These are phyloP conservation scores for Lactarius deliciosus DNA, from an alignment of 768 basidiomycete genomes.

Conservation along the genomic window DNA sequence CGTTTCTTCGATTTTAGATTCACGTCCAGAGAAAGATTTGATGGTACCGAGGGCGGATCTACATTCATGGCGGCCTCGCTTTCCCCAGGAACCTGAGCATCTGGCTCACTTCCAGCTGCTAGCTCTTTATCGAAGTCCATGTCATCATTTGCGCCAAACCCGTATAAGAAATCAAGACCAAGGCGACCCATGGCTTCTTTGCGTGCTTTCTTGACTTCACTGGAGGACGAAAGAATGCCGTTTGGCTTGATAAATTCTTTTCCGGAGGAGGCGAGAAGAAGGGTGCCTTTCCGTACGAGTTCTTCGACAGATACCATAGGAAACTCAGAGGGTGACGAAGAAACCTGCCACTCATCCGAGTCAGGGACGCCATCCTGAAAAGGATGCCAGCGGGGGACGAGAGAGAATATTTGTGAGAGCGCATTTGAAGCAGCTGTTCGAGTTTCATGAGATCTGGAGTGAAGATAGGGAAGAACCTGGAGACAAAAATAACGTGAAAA, in stretches of 20 bases:
- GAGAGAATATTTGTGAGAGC: slow-evolving; percentile 80
- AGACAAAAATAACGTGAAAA: slow-evolving; percentile 2
- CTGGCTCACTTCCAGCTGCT: slow-evolving; percentile 48
- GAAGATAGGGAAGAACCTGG: slow-evolving; percentile 87
- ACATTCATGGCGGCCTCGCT: slow-evolving; percentile 42
- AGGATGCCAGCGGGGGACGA: slow-evolving; percentile 81
- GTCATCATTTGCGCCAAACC: slow-evolving; percentile 66
- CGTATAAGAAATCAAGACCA: slow-evolving; percentile 83
- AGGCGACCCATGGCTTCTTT: slow-evolving; percentile 87
- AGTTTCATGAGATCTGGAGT: slow-evolving; percentile 91
- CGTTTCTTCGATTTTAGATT: slow-evolving; percentile 33
- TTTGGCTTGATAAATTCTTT: slow-evolving; percentile 83
- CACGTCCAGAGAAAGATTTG: slow-evolving; percentile 45
- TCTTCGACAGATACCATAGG: slow-evolving; percentile 75
- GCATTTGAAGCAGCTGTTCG: slow-evolving; percentile 87
- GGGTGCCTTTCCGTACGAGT: slow-evolving; percentile 69
- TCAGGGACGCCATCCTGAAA: slow-evolving; percentile 37
- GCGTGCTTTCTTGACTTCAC: slow-evolving; percentile 83
- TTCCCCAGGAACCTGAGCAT: slow-evolving; percentile 39
- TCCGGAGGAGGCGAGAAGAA: slow-evolving; percentile 89
- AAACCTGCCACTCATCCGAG: slow-evolving; percentile 30
- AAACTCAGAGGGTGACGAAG: slow-evolving; percentile 53
- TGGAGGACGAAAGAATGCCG: slow-evolving; percentile 67
- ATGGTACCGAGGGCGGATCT: slow-evolving; percentile 38
- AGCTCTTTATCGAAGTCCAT: slow-evolving; percentile 87